Percentiles rank a stretch among this genome's conserved stretches.
Conservation (phyloP, 2,329 filamentous ascomycete species). For the Cryoendolithus antarcticus region DNA sequence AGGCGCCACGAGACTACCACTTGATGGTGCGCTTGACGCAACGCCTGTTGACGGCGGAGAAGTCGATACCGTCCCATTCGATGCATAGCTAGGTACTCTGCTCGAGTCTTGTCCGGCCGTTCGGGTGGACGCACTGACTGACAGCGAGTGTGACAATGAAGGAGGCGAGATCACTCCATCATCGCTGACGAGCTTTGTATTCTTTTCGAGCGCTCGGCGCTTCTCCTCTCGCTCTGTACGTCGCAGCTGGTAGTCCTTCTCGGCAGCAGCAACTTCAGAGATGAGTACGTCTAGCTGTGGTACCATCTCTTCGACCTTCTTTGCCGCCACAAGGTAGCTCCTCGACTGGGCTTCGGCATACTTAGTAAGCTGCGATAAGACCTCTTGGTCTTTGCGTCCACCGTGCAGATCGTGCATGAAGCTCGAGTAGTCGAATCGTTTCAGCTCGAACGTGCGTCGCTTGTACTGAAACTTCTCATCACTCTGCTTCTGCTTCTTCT, state of each 20-base stretch:
- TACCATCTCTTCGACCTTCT: constrained; percentile 74
- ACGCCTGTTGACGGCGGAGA: constrained; percentile 16
- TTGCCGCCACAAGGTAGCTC: constrained; percentile 68
- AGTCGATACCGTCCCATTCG: constrained; percentile 12
- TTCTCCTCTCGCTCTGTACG: constrained; percentile 94
- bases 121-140: constrained; percentile 15
- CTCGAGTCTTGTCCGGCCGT: constrained; percentile 12
- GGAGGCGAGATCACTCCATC: constrained; percentile 18
- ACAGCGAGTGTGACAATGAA: constrained; percentile 15
- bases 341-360: constrained; percentile 85
- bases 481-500: constrained; percentile 90
- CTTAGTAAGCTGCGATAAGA: constrained; percentile 84
- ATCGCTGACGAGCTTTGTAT: constrained; percentile 42
- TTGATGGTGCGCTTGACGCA: constrained; percentile 13
- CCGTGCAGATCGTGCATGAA: constrained; percentile 99
- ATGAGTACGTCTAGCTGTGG: constrained; percentile 84
- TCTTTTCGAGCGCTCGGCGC: constrained; percentile 77
- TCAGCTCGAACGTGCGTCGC: constrained; percentile 87
- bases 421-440: constrained; percentile 95
- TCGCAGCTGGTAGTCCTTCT: constrained; percentile 94
- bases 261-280: constrained; percentile 78
- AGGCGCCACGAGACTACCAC: constrained; percentile 13
- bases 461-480: constrained; percentile 95
- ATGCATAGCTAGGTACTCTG: constrained; percentile 14
- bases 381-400: constrained; percentile 95